Evolutionary conservation across 495 filamentous ascomycete species (phyloP).

Genomic region (Amphirosellinia nigrospora): DNA sequence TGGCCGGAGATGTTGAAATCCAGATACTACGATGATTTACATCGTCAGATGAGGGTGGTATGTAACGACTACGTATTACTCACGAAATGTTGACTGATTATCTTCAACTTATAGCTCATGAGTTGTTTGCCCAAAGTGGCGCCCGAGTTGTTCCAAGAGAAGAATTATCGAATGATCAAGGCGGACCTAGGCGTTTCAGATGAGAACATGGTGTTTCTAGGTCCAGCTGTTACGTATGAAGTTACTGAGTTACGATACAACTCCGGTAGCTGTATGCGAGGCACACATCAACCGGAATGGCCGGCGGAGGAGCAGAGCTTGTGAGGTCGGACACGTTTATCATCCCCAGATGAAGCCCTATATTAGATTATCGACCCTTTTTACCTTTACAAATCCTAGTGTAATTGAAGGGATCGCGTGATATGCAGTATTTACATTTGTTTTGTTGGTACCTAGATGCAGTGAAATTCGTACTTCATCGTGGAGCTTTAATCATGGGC

Average conservation of each 20-base stretch:
- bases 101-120: too few species aligned
- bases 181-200: slow-evolving; percentile 35
- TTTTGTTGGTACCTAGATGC: neutral
- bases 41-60: slow-evolving; percentile 40
- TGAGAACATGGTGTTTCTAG: slow-evolving; percentile 38
- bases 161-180: slow-evolving; percentile 33
- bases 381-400: neutral
- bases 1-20: slow-evolving; percentile 36
- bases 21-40: slow-evolving; percentile 38
- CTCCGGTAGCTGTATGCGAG: slow-evolving; percentile 37
- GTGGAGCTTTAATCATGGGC: slow-evolving; percentile 21
- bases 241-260: slow-evolving; percentile 36
- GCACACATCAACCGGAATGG: slow-evolving; percentile 38
- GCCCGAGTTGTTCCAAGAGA: slow-evolving; percentile 31
- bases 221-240: slow-evolving; percentile 36
- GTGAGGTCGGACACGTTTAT: neutral
- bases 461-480: neutral
- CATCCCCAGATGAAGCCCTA: neutral
- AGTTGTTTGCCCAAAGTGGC: slow-evolving; percentile 27
- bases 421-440: neutral
- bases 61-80: too few species aligned
- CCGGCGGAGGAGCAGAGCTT: slow-evolving; percentile 24
- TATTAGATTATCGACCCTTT: neutral
- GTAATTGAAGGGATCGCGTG: neutral
- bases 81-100: too few species aligned